Base-by-base conservation (phyloP, 1,284 basidiomycete species). In the Cryptococcus maquisensis region DNA sequence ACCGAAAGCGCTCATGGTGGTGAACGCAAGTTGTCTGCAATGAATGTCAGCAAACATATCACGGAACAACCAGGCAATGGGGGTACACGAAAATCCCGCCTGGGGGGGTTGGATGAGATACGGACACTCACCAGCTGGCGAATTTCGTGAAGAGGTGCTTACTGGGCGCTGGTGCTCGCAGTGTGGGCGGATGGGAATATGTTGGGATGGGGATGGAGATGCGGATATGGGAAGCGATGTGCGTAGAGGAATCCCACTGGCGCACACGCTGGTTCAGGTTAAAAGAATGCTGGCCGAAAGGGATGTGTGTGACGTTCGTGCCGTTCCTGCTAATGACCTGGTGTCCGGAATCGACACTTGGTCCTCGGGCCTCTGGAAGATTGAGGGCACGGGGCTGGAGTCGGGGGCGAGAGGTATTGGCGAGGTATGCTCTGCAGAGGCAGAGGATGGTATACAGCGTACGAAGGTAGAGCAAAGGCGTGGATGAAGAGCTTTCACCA, bases 1-100 rank as follows among this genome's bases (percentile, higher is more conserved):
- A 15, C 69, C 70, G 60, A 71, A 67, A 39, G 56, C 51, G 51
- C 66, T 64, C 67, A 73, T 70, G 51, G 42, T 65, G 60, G 36
- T 20, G 35, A 32, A 32, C 18, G 24, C 15, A 41, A 41, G 39
- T 9, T 32, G 10, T 32, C 28, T 32, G 28, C 39, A 2, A 41
- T 9, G n/a, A 41, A 41, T 21, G n/a, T 41, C n/a, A 41, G 39
- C 21, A 41, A 41, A n/a, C 16, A 28, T 18, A 13, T 18, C 16
- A 8, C 24, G 16, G 39, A 36, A 42, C 41, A 39, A 28, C 39
- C 24, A 28, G 8, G 23, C 35, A n/a, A 37, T 28, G 26, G 24
- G 39, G n/a, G 24, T 16, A 20, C 36, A 18, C 36, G 45, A 35
- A 23, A 40, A 24, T 16, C 32, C 32, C 15, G n/a, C 8, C 26